Base-by-base conservation (phyloP, 768 basidiomycete species). In the Rhizopogon salebrosus region DNA sequence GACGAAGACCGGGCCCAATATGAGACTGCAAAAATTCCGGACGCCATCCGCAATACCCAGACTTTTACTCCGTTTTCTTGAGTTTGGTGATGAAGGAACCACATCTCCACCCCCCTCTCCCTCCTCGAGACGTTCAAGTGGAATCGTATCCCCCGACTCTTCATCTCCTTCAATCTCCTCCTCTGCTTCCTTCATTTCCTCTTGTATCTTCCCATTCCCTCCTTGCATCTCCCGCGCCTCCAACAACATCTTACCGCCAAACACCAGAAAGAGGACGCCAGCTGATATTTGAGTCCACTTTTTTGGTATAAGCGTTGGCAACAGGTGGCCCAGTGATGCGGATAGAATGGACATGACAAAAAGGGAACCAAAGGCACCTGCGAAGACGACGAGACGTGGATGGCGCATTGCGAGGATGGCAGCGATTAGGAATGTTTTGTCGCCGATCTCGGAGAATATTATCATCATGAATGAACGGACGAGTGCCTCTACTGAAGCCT, bases 181-280 rank as follows among this genome's bases (percentile, higher is more conserved):
- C 71, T 88, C 87, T n/a, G 91, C 89, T 72, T 99, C 95, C 51
- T 82, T 80, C 87, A 98, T 91, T 70, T 98, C 97, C 68, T 98
- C 95, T 62, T 85, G 71, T 14, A 97, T 87, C 70, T 93, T 92
- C 54, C 82, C 86, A 49, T 73, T 85, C 6, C 89, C 92, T 0
- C 73, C 72, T 51, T 80, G 75, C 92, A 98, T 98, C 57, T 75
- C 75, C 49, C 83, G 72, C 3, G 84, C 95, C 66, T 99, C 95
- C 64, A 85, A 72, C 51, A 92, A 63, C 92, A 99, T 95, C 70
- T 88, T 90, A 45, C 75, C 72, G 4, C 97, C 97, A 69, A 98
- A 99, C 1, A 90, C 80, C 41, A 98, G 68, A 72, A 98, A 98
- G 4, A 99, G 80, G 2, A 84, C 68, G 0, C 89, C 85, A 0